Conservation (phyloP, 345 rosid species). For the Corymbia maculata region DNA sequence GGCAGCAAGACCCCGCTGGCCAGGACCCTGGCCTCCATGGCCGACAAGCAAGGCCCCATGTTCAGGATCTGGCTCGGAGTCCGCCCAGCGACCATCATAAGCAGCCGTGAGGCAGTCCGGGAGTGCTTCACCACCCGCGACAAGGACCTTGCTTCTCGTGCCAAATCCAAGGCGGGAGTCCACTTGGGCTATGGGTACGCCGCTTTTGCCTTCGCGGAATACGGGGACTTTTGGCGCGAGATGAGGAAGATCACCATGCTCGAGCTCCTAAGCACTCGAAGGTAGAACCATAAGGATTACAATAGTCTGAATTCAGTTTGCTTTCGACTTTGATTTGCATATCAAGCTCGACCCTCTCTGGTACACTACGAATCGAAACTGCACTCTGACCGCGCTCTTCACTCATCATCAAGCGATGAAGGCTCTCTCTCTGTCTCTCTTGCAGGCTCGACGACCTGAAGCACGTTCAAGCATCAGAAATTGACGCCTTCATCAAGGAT, state of each 20-base stretch:
- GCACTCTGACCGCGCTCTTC: neutral
- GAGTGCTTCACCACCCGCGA: conserved; percentile 53
- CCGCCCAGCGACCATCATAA: conserved; percentile 20
- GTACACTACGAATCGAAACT: neutral
- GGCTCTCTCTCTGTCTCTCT: neutral
- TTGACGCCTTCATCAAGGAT: conserved; percentile 25
- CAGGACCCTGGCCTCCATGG: conserved; percentile 29
- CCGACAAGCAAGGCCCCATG: conserved; percentile 41
- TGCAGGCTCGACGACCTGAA: neutral
- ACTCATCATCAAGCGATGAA: neutral
- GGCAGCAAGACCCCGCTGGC: conserved; percentile 13
- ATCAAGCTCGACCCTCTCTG: neutral
- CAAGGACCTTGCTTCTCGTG: conserved; percentile 34
- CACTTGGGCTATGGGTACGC: conserved; percentile 52
- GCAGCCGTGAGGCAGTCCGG: conserved; percentile 25
- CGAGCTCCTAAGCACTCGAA: conserved; percentile 41
- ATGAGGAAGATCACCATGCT: conserved; percentile 41
- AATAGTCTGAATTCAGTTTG: neutral
- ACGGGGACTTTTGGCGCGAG: conserved; percentile 59
- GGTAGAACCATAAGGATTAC: conserved; percentile 20
- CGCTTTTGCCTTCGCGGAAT: conserved; percentile 32
- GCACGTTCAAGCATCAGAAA: conserved; percentile 33
- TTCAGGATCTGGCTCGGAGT: conserved; percentile 40
- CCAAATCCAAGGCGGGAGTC: conserved; percentile 35
- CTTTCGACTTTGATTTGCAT: neutral